These are phyloP conservation scores for Ogataea minuta DNA, from an alignment of 805 yeast genomes.

Conservation along the genomic window DNA sequence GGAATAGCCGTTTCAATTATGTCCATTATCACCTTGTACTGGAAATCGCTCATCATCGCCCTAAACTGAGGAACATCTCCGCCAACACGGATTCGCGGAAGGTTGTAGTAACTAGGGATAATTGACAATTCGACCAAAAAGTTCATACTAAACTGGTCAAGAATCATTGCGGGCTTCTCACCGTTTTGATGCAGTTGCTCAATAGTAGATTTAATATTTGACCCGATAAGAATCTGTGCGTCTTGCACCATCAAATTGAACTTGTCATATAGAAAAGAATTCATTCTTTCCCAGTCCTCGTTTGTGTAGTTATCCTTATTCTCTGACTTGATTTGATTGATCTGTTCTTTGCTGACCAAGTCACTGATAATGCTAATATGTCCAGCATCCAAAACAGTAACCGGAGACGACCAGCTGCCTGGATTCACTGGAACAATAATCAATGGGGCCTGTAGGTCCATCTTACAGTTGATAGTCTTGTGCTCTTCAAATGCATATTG, in stretches of 20 bases:
- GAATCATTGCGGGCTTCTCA: constrained; percentile 54
- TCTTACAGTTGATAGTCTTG: constrained; percentile 78
- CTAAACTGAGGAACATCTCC: constrained; percentile 74
- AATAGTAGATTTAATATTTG: constrained; percentile 74
- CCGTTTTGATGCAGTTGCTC: constrained; percentile 57
- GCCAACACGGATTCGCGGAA: constrained; percentile 70
- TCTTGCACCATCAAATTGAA: constrained; percentile 75
- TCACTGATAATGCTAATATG: constrained; percentile 84
- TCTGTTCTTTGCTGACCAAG: constrained; percentile 64
- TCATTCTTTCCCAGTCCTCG: constrained; percentile 74
- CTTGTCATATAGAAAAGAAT: constrained; percentile 84
- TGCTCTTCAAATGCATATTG: constrained; percentile 95
- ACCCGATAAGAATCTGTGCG: constrained; percentile 86
- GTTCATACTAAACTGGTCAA: constrained; percentile 74
- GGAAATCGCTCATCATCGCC: constrained; percentile 79
- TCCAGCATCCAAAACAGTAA: constrained; percentile 93
- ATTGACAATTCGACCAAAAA: constrained; percentile 80
- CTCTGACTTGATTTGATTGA: constrained; percentile 67
- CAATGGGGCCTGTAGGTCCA: constrained; percentile 92
- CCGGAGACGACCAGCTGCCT: constrained; percentile 76
- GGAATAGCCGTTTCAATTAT: constrained; percentile 73
- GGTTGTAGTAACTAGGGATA: constrained; percentile 70
- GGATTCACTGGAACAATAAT: constrained; percentile 84
- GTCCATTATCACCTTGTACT: constrained; percentile 84
- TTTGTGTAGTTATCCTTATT: constrained; percentile 49